Evolutionary conservation across 2,329 filamentous ascomycete genomes (phyloP), one percentile per base, ranked within the genome.

Genomic region (Neocucurbitaria cava): DNA sequence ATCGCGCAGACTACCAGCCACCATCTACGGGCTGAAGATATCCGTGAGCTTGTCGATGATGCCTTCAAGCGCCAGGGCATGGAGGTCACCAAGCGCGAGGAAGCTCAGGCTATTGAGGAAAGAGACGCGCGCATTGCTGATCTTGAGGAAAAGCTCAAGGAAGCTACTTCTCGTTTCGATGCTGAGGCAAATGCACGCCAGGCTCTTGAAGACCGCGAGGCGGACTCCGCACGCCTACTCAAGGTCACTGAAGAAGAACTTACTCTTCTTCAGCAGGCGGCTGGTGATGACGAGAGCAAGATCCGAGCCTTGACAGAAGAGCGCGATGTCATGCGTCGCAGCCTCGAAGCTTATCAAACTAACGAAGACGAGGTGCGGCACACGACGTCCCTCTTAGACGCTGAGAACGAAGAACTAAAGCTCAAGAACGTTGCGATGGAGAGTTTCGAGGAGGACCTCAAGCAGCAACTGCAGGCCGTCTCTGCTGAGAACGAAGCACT

Each of bases 401-500:
- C 79, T 5, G 85, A 87, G 73, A 87, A 85, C 54, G 82, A 85
- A 41, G 80, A 82, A 5, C 78, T 89, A 33, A 83, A 87, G 65
- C 62, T 69, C 56, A 70, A 66, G 52, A 69, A 64, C 21, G 58
- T 71, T 26, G 65, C 66, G 8, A 52, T 71, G 18, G 70, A 74
- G 45, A 68, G 53, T 45, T 70, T 71, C 3, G 69, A 72, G 53
- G 80, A 81, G 49, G 81, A 80, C 44, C 72, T 84, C 38, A 80
- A 83, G 66, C 77, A 82, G 55, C 82, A 80, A 10, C 72, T 84
- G 18, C 78, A 80, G 28, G 81, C 82, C 52, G 72, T 87, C 28
- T 82, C 82, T 20, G 80, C 81, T 5, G 86, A 87, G 74, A 88
- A 87, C 56, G 82, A 85, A 43, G 81, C 83, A 7, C 78, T 89